Conservation (phyloP, 306 rosid species). For the Pyrus communis region DNA sequence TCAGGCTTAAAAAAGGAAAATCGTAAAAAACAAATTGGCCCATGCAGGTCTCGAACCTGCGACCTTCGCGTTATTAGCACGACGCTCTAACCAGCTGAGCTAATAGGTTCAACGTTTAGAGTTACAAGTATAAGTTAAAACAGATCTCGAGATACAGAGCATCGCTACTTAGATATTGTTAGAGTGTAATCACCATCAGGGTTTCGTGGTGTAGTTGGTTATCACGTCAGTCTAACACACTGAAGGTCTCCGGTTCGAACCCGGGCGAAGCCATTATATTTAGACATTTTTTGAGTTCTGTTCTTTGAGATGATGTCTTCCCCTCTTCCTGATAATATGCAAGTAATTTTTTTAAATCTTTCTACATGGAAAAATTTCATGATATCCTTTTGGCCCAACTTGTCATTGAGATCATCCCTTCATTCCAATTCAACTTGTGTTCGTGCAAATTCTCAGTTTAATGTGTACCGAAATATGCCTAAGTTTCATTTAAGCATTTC, state of each 20-base stretch:
- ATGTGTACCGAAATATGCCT: too few relatives aligned
- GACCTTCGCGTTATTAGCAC: conserved; percentile 14
- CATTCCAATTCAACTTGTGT: not conserved
- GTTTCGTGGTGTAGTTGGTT: conserved; percentile 74
- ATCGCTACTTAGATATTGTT: too few relatives aligned
- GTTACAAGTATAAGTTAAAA: not conserved
- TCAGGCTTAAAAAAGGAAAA: not conserved
- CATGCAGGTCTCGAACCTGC: conserved; percentile 10
- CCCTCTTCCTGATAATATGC: not conserved
- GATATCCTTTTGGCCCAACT: not conserved
- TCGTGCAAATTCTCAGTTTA: too few relatives aligned
- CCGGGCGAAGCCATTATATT: conserved; percentile 19
- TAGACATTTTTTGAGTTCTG: not conserved
- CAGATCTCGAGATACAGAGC: too few relatives aligned
- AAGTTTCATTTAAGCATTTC: not conserved
- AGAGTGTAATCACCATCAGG: fast-evolving
- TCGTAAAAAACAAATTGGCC: not conserved
- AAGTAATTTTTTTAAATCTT: not conserved
- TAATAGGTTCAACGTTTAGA: not conserved
- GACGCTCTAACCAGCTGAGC: not conserved
- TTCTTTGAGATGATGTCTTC: not conserved
- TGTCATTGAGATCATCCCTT: not conserved
- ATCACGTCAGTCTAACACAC: conserved; percentile 98
- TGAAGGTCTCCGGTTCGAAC: conserved; percentile 50
- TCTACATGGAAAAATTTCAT: not conserved